Evolutionary conservation across 1,284 basidiomycete species (phyloP).

Genomic region (Entoloma clypeatum): DNA sequence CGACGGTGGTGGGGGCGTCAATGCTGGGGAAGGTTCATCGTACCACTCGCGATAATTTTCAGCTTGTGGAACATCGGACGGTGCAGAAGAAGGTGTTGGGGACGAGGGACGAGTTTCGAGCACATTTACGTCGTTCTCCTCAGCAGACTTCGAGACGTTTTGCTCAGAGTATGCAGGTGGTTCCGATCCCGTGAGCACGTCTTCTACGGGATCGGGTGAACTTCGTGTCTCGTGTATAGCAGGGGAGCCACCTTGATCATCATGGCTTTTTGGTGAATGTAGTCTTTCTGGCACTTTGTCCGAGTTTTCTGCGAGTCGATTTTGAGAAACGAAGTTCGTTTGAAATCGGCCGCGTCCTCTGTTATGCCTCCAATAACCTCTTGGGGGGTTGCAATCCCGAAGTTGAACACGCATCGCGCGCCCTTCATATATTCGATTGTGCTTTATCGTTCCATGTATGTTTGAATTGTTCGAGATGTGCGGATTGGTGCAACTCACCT

Average conservation of each 20-base stretch:
- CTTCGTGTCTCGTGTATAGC: background rate
- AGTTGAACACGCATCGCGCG: conserved; percentile 70
- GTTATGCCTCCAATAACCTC: conserved; percentile 40
- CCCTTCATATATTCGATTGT: conserved; percentile 63
- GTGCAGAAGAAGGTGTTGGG: conserved; percentile 13
- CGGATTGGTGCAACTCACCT: conserved; percentile 40
- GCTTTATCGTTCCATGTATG: conserved; percentile 42
- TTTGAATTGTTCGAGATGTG: conserved; percentile 8
- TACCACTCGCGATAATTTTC: conserved; percentile 41
- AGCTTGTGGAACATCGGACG: conserved; percentile 16
- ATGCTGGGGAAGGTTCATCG: conserved; percentile 30
- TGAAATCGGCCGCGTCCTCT: conserved; percentile 34
- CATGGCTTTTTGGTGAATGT: conserved; percentile 8
- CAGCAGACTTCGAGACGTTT: conserved; percentile 5
- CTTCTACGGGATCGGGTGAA: conserved; percentile 6
- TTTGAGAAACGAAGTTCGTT: conserved; percentile 24
- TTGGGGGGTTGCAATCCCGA: conserved; percentile 52
- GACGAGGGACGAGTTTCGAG: conserved; percentile 11
- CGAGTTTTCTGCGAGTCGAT: conserved; percentile 22
- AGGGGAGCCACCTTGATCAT: conserved; percentile 4
- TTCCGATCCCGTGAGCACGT: conserved; percentile 8
- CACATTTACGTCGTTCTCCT: conserved; percentile 6
- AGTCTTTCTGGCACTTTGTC: conserved; percentile 15
- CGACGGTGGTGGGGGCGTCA: conserved; percentile 27
- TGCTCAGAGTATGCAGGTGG: conserved; percentile 16